These are phyloP conservation scores for Gastrolobium bilobum DNA, from an alignment of 306 rosid species.

Conservation along the genomic window DNA sequence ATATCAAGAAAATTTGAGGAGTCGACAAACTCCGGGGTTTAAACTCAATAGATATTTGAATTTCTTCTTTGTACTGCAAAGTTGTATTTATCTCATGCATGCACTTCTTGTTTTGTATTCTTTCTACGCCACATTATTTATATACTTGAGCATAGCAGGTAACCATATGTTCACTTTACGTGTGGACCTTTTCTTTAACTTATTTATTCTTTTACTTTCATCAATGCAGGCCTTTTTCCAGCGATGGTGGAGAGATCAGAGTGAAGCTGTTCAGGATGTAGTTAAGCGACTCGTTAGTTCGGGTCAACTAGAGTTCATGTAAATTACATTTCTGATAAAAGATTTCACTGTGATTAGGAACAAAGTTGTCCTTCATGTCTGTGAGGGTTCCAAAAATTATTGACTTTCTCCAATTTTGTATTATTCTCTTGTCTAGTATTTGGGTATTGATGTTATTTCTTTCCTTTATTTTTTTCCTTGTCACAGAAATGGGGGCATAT, in stretches of 20 bases:
- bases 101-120: slow-evolving; percentile 13
- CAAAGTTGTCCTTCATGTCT: slow-evolving; percentile 27
- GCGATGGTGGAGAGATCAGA: slow-evolving; percentile 91
- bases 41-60: not conserved
- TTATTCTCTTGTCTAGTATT: slow-evolving; percentile 7
- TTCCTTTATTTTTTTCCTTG: slow-evolving; percentile 38
- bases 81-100: not conserved
- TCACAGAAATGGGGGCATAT: slow-evolving; percentile 87
- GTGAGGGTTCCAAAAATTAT: slow-evolving; percentile 28
- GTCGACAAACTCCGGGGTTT: not conserved
- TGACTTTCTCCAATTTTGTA: slow-evolving; percentile 3
- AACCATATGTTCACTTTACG: slow-evolving; percentile 10
- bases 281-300: slow-evolving; percentile 71
- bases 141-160: slow-evolving; percentile 1
- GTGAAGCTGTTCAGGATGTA: slow-evolving; percentile 57
- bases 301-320: slow-evolving; percentile 90
- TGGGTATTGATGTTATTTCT: slow-evolving; percentile 39
- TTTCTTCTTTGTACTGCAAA: slow-evolving; percentile 21
- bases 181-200: not conserved
- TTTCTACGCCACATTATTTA: slow-evolving; percentile 19
- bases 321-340: slow-evolving; percentile 40
- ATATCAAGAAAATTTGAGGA: not conserved
- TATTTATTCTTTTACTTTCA: slow-evolving; percentile 26
- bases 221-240: slow-evolving; percentile 81
- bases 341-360: slow-evolving; percentile 22